These are phyloP conservation scores for Globisporangium okanoganense DNA, from an alignment of 352 stramenopile genomes.

Conservation along the genomic window DNA sequence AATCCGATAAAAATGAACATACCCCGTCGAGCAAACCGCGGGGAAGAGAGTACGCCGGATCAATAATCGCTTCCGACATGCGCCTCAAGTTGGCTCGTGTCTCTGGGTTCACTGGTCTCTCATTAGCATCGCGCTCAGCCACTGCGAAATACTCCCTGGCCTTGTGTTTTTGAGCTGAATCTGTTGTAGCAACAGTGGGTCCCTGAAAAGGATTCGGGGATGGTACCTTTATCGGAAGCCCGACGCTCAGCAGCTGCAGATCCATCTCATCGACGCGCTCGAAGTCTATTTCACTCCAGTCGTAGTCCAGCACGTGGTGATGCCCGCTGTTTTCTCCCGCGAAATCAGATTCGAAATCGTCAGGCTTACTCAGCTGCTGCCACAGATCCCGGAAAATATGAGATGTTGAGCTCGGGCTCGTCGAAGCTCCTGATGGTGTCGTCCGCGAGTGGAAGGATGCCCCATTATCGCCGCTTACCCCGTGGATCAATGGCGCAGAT, in stretches of 20 bases:
- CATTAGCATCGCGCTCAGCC: background rate
- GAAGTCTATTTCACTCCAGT: conserved; percentile 32
- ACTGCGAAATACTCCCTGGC: background rate
- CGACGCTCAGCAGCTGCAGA: conserved; percentile 49
- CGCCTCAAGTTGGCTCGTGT: conserved; percentile 10
- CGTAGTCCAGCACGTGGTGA: conserved; percentile 17
- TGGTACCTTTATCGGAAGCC: conserved; percentile 41
- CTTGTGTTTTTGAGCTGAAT: background rate
- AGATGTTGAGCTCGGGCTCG: conserved; percentile 33
- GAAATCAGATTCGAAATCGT: conserved; percentile 38
- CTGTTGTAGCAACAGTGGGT: background rate
- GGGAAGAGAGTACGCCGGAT: conserved; percentile 33
- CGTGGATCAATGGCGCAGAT: conserved; percentile 11
- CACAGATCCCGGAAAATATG: conserved; percentile 77
- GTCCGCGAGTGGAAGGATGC: conserved; percentile 22
- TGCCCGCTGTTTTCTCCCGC: conserved; percentile 17
- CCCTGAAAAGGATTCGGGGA: conserved; percentile 10
- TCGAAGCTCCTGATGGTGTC: conserved; percentile 17
- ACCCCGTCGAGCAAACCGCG: conserved; percentile 13
- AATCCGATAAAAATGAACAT: background rate
- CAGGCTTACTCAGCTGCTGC: conserved; percentile 68
- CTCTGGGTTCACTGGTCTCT: conserved; percentile 3
- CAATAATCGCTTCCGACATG: conserved; percentile 38
- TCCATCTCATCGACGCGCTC: conserved; percentile 58
- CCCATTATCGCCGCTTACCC: conserved; percentile 19